Base-by-base conservation (phyloP, 768 basidiomycete species). In the Ramaria rubella region DNA sequence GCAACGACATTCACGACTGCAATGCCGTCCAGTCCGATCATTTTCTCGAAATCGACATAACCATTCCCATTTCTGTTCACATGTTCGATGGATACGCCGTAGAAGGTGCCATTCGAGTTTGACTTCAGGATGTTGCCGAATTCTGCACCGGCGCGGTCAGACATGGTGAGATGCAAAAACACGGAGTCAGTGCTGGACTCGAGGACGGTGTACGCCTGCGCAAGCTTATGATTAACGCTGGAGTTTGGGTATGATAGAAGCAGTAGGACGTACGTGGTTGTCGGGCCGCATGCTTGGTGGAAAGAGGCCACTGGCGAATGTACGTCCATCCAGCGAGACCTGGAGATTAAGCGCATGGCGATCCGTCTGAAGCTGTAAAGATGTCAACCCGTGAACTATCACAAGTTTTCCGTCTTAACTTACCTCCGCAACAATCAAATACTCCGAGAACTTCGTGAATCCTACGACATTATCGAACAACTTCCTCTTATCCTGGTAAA, bases 91-190 rank as follows among this genome's bases (percentile, higher is more conserved):
- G 94, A 90, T 11, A 94, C 68, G 21, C 89, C 86, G 67, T 93
- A 99, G 75, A 96, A 97, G 0, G 96, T 99, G 34, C 96, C 96
- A 64, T 99, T 99, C 29, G 89, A 97, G 70, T 99, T 98, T 27
- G 94, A 96, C 70, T 95, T 95, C 59, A 93, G 80, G 62, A 98
- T 86, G 65, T 81, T 87, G 33, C 96, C 96, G 86, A 89, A 98
- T 66, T 76, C 87, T 2, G 86, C 89, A 21, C 74, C 77, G 0
- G 81, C 78, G 15, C 77, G 72, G 58, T 89, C 83, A 19, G 90
- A 90, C 75, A 90, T 95, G 0, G 96, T 98, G 77, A 95, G 87
- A 64, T 95, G 95, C 11, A 99, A 69, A 82, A 99, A 99, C 60
- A 99, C 81, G 0, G 95, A 82, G 52, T 87, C 84, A 0, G 96